These are phyloP conservation scores for Puccinia coronata DNA, from an alignment of 1,284 basidiomycete species.

Conservation along the genomic window DNA sequence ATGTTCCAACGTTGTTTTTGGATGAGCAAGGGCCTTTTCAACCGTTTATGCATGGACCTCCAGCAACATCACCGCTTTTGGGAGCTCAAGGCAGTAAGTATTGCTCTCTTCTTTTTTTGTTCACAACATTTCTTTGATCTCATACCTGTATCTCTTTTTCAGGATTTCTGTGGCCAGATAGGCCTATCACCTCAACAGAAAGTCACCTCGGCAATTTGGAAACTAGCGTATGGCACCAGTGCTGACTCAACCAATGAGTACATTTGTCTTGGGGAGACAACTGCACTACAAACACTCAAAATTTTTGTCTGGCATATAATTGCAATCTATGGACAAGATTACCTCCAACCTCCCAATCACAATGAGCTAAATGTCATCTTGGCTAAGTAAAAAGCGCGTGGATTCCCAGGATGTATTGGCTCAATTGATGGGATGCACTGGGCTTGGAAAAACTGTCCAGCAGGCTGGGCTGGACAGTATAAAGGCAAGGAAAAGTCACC, in stretches of 20 bases:
- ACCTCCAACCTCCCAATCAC: neutral
- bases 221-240: neutral
- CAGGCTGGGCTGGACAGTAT: conserved; percentile 10
- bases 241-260: neutral
- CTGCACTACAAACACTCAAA: neutral
- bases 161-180: too few species aligned
- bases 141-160: too few species aligned
- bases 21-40: too few species aligned
- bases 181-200: too few species aligned
- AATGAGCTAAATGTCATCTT: neutral
- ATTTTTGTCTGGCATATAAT: neutral
- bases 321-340: neutral
- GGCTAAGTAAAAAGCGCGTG: neutral
- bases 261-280: neutral
- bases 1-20: too few species aligned
- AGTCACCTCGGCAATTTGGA: too few species aligned
- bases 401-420: neutral
- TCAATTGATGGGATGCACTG: conserved; percentile 15
- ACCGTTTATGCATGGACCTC: too few species aligned
- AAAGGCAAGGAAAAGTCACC: neutral
- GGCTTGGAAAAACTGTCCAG: conserved; percentile 29
- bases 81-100: too few species aligned
- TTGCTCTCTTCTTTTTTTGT: too few species aligned
- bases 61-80: too few species aligned
- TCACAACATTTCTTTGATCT: too few species aligned